Conservation (phyloP, 345 rosid genomes). For the Populus davidiana region DNA sequence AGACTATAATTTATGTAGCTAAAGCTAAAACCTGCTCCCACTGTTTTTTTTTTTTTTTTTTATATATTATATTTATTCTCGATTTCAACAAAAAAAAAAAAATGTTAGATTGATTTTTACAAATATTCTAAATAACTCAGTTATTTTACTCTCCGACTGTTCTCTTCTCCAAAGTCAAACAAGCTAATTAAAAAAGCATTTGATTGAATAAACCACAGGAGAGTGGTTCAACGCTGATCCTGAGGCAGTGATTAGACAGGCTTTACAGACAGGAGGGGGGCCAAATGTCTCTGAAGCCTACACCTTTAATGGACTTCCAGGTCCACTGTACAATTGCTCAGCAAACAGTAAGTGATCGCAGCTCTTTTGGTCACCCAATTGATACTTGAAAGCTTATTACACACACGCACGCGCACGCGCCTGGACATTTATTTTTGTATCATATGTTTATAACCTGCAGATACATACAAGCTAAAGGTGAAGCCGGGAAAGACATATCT, state of each 20-base stretch:
- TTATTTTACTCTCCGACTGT: too few relatives aligned
- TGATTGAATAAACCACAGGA: constrained; percentile 31
- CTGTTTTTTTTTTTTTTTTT: too few relatives aligned
- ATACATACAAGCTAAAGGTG: constrained; percentile 60
- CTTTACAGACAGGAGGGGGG: constrained; percentile 60
- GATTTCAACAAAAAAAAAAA: too few relatives aligned
- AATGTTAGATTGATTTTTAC: too few relatives aligned
- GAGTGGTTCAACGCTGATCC: constrained; percentile 78
- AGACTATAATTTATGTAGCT: too few relatives aligned
- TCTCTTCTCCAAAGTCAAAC: not conserved
- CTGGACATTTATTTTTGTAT: too few relatives aligned
- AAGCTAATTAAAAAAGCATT: not conserved
- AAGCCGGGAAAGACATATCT: constrained; percentile 67
- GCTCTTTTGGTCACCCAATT: too few relatives aligned
- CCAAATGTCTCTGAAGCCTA: constrained; percentile 79
- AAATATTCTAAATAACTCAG: too few relatives aligned
- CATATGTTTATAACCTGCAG: constrained; percentile 25
- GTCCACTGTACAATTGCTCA: constrained; percentile 77
- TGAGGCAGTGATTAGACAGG: constrained; percentile 55
- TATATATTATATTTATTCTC: too few relatives aligned
- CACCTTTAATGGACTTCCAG: constrained; percentile 74
- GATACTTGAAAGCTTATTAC: too few relatives aligned
- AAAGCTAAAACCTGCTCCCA: too few relatives aligned
- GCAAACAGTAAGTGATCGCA: constrained; percentile 33
- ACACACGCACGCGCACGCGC: too few relatives aligned